Base-by-base conservation (phyloP, 2,329 filamentous ascomycete genomes). In the Penicillium sp. region DNA sequence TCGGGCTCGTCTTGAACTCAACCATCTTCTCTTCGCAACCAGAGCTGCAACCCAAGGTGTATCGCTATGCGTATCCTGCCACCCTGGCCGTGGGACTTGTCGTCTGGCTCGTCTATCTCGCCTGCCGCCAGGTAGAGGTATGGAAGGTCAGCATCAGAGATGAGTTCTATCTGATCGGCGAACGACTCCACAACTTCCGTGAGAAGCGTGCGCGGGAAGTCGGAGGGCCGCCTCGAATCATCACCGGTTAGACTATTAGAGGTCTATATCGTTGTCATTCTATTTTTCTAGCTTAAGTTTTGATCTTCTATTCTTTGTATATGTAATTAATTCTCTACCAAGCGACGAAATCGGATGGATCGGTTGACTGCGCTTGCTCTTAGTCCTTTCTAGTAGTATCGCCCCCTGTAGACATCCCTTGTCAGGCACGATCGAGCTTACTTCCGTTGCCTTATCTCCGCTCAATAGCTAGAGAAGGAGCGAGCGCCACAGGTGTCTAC, bases 141-240 rank as follows among this genome's bases (percentile, higher is more conserved):
- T 98, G 94, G 93, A 88, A 91, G 70, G 84, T 88, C 61, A 87
- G 90, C 61, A 92, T 99, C 51, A 84, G 92, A 45, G 96, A 99
- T 75, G 96, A 99, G 78, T 93, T 96, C 0, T 99, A 99, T 75
- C 82, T 99, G 49, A 95, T 98, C 72, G 95, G 95, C 2, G 94
- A 99, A 80, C 83, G 93, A 63, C 79, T 99, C 71, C 96, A 99
- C 79, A 99, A 99, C 76, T 96, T 97, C 78, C 91, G 92, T 3
- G 89, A 90, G 73, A 78, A 77, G 60, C 73, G 74, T 57, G 74
- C 75, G 23, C 73, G 70, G 53, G 76, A 79, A 66, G 75, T 79
- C 11, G 76, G 76, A 30, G 72, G 76, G 5, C 69, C 76, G 50
- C 71, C 73, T 57, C 73, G 74, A 44, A 73, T 79, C 61, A 77